Base-by-base conservation (phyloP, 176 grass and related monocot species). In the Raddia guianensis region DNA sequence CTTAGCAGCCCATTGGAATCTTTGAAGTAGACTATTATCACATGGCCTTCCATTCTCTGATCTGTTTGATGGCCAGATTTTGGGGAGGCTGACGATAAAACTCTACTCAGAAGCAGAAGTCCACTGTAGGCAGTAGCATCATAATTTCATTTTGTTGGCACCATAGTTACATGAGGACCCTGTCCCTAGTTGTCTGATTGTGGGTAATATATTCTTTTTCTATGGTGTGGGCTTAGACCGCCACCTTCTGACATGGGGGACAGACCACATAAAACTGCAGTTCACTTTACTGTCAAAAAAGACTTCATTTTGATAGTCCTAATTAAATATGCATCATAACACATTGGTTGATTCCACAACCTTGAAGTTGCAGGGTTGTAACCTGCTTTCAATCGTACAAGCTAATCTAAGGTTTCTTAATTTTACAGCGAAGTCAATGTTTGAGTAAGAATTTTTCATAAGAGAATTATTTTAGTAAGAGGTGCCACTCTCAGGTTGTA, bases 11-110 rank as follows among this genome's bases (percentile, higher is more conserved):
- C 48, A 44, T 8, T 58, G 32, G 58, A 65, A 83, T 48, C 37
- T 40, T 40, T 2, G 37, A 40, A 40, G 37, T 57, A 72, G 27
- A 35, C 70, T 72, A 88, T n/a, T 15, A 72, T 77, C 65, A 72
- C 50, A 66, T 81, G 77, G 62, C 35, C 20, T 55, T 79, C 49
- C 44, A 8, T 52, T 75, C 64, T 63, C 9, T 2, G 27, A 4
- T 40, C 40, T 58, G 14, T 61, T 75, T 86, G 15, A 9, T 8
- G 58, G 1, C 27, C 42, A 68, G 61, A 56, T 55, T 45, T 87
- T 49, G 18, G 40, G 68, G 46, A 50, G 8, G 35, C 49, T 15
- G 33, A 76, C 12, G 45, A 5, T 52, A 72, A 14, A 53, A 72
- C 27, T 72, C 68, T n/a, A 64, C 35, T 44, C 20, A 53, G 45